Base-by-base conservation (phyloP, 2,329 filamentous ascomycete genomes). In the Stagonosporopsis cucurbitacearum region DNA sequence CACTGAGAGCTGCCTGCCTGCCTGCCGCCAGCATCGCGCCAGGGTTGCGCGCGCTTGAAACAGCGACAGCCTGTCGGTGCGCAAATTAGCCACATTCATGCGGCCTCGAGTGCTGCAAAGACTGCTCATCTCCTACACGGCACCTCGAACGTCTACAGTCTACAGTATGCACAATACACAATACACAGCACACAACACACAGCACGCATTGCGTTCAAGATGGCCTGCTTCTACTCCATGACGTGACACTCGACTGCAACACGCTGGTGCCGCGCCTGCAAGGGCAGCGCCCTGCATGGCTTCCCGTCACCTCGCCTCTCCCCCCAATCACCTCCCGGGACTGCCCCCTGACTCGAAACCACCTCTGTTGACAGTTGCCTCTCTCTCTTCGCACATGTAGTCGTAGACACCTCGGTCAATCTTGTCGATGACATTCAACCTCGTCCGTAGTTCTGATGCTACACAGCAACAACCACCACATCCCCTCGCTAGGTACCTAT, bases 261-360 rank as follows among this genome's bases (percentile, higher is more conserved):
- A 51, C 39, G 36, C 49, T 32, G 32, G 26, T 30, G 22, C 49
- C 13, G 17, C 41, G n/a, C n/a, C 63, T 58, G 58, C 50, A 64
- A 63, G 61, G 58, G 51, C 46, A 54, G 11, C 53, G 59, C 62
- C 62, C 60, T 66, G 64, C 62, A 65, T 57, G 32, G 39, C 43
- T 56, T 56, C 54, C 56, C 53, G 47, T 20, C 42, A 32, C 25
- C 47, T 63, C 60, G 58, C 50, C 49, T 48, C 36, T 13, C 13
- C 30, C 23, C 44, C 62, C 59, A 63, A 61, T 64, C 39, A 51
- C 25, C 37, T 26, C 19, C 35, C 35, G 12, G 12, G 43, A 17
- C 36, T 54, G 30, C 58, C 40, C 41, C 56, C 36, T 54, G 50
- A 56, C 53, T 56, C 42, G 47, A 56, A 45, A 47, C 47, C 33